A percentile compares a stretch with the other conserved stretches of the same genome.
phyloP scores from a whole-genome alignment of 345 rosid species.

The Litchi chinensis region DNA sequence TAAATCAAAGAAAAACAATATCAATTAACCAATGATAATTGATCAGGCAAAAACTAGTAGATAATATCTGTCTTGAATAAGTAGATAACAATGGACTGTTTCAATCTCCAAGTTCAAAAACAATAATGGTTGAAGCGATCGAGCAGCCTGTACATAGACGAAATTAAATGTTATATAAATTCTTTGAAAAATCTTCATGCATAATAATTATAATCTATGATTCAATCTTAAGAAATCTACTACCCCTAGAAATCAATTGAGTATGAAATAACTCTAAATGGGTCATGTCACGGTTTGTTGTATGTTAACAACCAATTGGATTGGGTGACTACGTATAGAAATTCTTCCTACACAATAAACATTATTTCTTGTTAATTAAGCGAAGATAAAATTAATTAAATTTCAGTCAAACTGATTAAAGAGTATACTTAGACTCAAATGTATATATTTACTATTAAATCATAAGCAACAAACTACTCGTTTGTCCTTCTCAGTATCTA shows the following conservation, averaged over 20 bases:
- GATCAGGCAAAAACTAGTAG: too few relatives aligned
- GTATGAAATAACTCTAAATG: neutral
- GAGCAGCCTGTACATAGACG: neutral
- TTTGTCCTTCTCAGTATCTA: constrained; percentile 21
- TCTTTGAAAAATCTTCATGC: constrained; percentile 6
- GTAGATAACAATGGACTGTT: neutral
- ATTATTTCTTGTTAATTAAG: constrained; percentile 42
- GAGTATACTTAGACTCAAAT: constrained; percentile 25
- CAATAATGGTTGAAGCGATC: neutral
- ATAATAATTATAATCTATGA: constrained; percentile 11
- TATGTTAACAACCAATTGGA: constrained; percentile 35
- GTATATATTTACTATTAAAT: constrained; percentile 16
- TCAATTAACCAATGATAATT: too few relatives aligned
- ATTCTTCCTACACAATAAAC: constrained; percentile 25
- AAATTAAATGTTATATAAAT: neutral
- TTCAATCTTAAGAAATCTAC: constrained; percentile 27
- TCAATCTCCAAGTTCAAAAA: neutral
- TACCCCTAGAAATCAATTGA: neutral
- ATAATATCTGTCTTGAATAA: neutral
- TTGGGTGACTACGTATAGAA: constrained; percentile 42
- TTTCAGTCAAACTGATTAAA: constrained; percentile 34
- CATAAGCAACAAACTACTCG: constrained; percentile 25
- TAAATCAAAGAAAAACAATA: too few relatives aligned
- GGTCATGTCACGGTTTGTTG: constrained; percentile 34
- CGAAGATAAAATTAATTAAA: constrained; percentile 22